Evolutionary conservation across 2,329 filamentous ascomycete genomes (phyloP).

Genomic region (Hypocrella siamensis): DNA sequence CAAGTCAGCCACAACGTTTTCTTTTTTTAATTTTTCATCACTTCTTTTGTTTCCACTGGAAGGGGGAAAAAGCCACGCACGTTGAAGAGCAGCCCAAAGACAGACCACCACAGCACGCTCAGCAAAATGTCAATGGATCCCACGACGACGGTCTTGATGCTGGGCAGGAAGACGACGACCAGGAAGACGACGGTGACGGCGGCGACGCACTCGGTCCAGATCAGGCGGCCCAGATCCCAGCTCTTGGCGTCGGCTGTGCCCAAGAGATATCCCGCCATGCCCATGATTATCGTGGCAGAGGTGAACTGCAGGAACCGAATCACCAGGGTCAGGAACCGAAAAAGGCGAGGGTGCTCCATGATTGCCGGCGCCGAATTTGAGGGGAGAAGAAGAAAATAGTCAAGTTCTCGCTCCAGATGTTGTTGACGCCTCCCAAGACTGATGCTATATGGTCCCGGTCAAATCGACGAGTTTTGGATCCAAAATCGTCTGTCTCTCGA

Average conservation of each 20-base stretch:
- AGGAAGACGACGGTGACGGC: slow-evolving; percentile 45
- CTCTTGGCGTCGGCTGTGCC: slow-evolving; percentile 23
- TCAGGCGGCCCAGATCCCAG: slow-evolving; percentile 41
- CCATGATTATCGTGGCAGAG: slow-evolving; percentile 49
- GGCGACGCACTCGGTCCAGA: slow-evolving; percentile 56
- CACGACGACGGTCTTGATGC: slow-evolving; percentile 42
- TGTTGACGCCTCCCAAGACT: no score
- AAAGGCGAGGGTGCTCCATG: slow-evolving; percentile 1
- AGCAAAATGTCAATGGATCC: slow-evolving; percentile 52
- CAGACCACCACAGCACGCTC: slow-evolving; percentile 47
- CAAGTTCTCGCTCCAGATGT: no score
- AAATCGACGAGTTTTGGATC: no score
- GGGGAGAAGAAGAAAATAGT: no score
- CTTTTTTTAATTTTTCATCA: no score
- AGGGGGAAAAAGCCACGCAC: slow-evolving; percentile 14
- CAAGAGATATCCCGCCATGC: slow-evolving; percentile 46
- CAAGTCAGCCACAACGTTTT: no score
- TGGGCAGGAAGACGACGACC: slow-evolving; percentile 54
- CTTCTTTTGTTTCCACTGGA: no score
- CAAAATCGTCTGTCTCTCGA: no score
- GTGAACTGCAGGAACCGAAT: slow-evolving; percentile 29
- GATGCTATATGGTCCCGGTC: no score
- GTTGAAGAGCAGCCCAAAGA: slow-evolving; percentile 43
- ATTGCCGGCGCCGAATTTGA: no score
- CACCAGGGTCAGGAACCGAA: slow-evolving; percentile 8